Evolutionary conservation across 2,329 filamentous ascomycete genomes (phyloP), one percentile per base, ranked within the genome.

Genomic region (Mollisia scopiformis): DNA sequence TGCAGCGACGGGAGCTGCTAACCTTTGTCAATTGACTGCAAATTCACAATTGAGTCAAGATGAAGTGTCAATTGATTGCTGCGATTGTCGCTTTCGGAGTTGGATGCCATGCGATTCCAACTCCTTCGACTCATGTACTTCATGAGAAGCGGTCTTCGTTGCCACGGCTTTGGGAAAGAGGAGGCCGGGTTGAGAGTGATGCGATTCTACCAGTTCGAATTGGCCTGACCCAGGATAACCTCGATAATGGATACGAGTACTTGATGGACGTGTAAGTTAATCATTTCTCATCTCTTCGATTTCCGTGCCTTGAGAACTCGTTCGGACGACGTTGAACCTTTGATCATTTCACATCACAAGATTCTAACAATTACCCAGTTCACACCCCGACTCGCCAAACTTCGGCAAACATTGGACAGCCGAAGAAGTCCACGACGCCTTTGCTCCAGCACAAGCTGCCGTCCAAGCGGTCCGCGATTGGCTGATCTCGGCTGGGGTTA

Each of bases 401-500:
- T 77, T 74, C 62, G 75, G 75, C 8, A 73, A 75, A 50, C 70
- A 75, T 61, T 74, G 71, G 67, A 72, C 71, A 3, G 54, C 68
- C 2, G 67, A 73, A 25, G 63, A 76, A 51, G 69, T 75, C 35
- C 63, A 66, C 56, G 66, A 76, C 4, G 66, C 69, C 52, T 76
- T 75, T 57, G 69, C 72, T 41, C 75, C 74, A 3, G 57, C 68
- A 16, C 62, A 65, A 30, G 70, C 73, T 27, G 65, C 73, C 30
- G 69, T 75, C 16, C 63, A 73, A 25, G 58, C 63, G 19, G 74
- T 77, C 10, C 64, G 67, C 4, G 59, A 66, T 11, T 78, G 76
- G 76, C 64, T 78, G 1, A 61, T 70, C 23, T 61, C 63, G 14
- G 69, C 72, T 54, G 75, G 75, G 21, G 73, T 76, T 56, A 58